Evolutionary conservation across 768 basidiomycete species (phyloP).

Genomic region (Thelephora ganbajun): DNA sequence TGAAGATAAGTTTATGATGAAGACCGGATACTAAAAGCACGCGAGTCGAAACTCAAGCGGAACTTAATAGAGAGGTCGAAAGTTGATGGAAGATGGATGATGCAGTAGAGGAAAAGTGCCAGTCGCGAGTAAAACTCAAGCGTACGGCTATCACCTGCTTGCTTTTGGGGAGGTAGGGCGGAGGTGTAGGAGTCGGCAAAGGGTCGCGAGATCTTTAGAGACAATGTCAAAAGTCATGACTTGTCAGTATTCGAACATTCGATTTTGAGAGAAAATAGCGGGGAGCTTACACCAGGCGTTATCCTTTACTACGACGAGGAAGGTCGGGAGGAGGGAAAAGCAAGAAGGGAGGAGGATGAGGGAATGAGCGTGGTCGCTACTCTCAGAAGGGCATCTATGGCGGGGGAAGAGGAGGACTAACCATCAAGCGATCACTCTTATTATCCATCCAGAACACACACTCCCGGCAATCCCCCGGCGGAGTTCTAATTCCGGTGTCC

Average conservation of each 20-base stretch:
- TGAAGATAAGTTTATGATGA: constrained; percentile 7
- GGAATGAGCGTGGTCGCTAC: constrained; percentile 8
- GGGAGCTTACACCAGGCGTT: constrained; percentile 31
- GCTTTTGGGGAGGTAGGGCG: constrained; percentile 20
- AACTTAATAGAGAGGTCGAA: constrained; percentile 6
- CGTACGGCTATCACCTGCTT: constrained; percentile 22
- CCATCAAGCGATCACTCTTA: too few species aligned
- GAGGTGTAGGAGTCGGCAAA: constrained; percentile 62
- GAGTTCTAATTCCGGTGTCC: too few species aligned
- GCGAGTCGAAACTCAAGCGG: constrained; percentile 5
- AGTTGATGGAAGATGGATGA: constrained; percentile 3
- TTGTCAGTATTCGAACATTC: neutral
- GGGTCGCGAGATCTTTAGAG: constrained; percentile 77
- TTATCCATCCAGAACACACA: too few species aligned
- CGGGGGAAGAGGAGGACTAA: neutral
- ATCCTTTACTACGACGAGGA: constrained; percentile 38
- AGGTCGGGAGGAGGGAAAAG: constrained; percentile 22
- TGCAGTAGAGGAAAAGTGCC: constrained; percentile 3
- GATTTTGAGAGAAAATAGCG: neutral
- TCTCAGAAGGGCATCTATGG: neutral
- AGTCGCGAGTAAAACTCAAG: constrained; percentile 29
- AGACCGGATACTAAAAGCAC: constrained; percentile 10
- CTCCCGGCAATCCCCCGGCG: too few species aligned
- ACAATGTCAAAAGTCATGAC: neutral
- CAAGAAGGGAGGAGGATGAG: constrained; percentile 15